Base-by-base conservation (phyloP, 2,329 filamentous ascomycete species). In the Hyphodiscus sp. region DNA sequence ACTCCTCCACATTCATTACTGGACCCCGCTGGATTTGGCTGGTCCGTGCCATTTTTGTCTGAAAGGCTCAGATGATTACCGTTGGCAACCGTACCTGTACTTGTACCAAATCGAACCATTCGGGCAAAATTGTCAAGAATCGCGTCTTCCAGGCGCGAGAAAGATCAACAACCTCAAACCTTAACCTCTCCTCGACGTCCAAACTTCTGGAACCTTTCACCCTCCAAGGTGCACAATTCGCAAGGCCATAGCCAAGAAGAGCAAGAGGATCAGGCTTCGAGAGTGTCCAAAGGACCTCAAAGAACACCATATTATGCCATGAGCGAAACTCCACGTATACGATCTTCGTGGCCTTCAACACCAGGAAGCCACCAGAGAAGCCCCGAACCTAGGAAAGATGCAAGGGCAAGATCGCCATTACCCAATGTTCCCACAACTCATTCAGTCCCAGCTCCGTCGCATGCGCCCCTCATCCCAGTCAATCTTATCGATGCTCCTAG, bases 401-500 rank as follows among this genome's bases (percentile, higher is more conserved):
- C 51, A 33, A 61, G 52, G 49, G 50, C 55, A 10, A 60, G 53
- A 51, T 60, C 63, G 41, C 53, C 62, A 26, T 57, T 69, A 6
- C 63, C 66, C 42, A 58, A 59, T 18, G 56, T 69, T 18, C 62
- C 65, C 50, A 49, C 58, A 42, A 45, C 55, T 11, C 26, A 62
- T 20, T 49, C 60, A 33, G 41, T 54, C 38, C 38, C 57, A 11
- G 49, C 54, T 16, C 49, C 57, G 6, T 56, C 60, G 11, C 59
- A 59, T 51, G 52, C 55, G 50, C 91, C 94, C 33, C 73, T 95
- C 52, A 91, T 99, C 65, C 87, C 94, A 13, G 76, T 89, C 59
- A 80, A 82, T 60, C 74, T 95, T 46, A 78, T 97, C 69, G 92
- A 97, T 74, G 89, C 89, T 45, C 92, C 94, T 7, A 88, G 88